Evolutionary conservation across 139 green algal species (phyloP).

Genomic region (Tetradesmus lagerheimii): DNA sequence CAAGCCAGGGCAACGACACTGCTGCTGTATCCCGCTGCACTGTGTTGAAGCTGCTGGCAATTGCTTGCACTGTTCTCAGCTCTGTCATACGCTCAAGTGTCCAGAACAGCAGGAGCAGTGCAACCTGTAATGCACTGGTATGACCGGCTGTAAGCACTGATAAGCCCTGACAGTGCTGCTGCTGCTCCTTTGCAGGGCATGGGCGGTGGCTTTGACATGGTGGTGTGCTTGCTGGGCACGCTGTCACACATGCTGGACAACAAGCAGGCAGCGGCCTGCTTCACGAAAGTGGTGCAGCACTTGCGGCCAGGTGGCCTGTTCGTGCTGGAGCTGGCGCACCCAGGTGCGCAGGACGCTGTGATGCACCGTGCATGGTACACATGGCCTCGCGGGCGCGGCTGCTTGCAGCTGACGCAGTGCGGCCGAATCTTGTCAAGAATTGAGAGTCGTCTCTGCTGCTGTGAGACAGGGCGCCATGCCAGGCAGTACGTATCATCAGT

Average conservation of each 20-base stretch:
- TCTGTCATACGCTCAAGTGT: neutral
- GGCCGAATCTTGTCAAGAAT: too few species aligned
- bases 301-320: constrained; percentile 57
- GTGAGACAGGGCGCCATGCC: too few species aligned
- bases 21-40: too few species aligned
- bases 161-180: neutral
- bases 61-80: neutral
- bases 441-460: neutral
- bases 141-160: too few species aligned
- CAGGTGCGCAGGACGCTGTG: constrained; percentile 26
- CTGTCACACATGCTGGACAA: constrained; percentile 63
- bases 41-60: too few species aligned
- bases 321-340: constrained; percentile 62
- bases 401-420: too few species aligned
- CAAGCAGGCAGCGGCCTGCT: constrained; percentile 37
- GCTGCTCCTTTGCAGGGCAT: constrained; percentile 24
- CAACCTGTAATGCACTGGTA: neutral
- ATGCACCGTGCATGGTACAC: too few species aligned
- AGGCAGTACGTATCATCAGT: too few species aligned
- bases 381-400: too few species aligned
- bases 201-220: constrained; percentile 53
- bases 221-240: constrained; percentile 62
- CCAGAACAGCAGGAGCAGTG: neutral
- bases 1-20: too few species aligned
- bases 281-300: neutral